Conservation (phyloP, 2,329 filamentous ascomycete species). For the Ambrosiella xylebori region DNA sequence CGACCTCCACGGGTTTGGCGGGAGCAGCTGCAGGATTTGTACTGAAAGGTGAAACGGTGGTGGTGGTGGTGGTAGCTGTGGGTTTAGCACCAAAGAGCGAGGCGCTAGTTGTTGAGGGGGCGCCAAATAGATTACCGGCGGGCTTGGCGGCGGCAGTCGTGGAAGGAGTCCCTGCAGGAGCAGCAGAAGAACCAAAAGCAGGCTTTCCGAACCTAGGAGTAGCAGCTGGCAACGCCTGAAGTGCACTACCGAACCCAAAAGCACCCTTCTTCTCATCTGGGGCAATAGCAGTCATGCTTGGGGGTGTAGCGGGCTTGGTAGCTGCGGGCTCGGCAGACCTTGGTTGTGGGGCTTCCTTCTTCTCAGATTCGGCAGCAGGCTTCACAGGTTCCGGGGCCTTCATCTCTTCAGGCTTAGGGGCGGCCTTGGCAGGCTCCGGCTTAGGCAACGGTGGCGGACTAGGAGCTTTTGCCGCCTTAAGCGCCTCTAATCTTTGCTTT, state of each 20-base stretch:
- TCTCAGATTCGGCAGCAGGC: not conserved
- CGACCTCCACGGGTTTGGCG: not conserved
- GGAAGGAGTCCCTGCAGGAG: not conserved
- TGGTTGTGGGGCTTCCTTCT: not conserved
- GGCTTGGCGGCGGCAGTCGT: not conserved
- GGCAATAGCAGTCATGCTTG: not conserved
- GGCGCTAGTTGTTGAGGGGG: not conserved
- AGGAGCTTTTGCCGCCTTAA: slow-evolving; percentile 28
- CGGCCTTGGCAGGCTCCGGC: slow-evolving; percentile 14
- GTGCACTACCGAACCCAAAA: not conserved
- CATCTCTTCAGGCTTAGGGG: slow-evolving; percentile 12
- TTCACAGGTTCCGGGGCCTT: not conserved
- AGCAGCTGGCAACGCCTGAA: not conserved
- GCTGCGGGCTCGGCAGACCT: not conserved
- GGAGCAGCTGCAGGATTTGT: not conserved
- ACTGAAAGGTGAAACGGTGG: no score
- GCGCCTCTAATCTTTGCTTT: slow-evolving; percentile 30
- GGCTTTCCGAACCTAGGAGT: not conserved
- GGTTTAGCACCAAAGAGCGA: slow-evolving; percentile 1
- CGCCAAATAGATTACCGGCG: not conserved
- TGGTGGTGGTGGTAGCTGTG: not conserved
- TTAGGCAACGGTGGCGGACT: slow-evolving; percentile 24
- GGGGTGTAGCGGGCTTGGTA: not conserved
- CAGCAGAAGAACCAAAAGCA: not conserved
- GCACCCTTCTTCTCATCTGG: not conserved